These are phyloP conservation scores for Physcomitrellopsis africana DNA, from an alignment of 225 moss, liverwort and hornwort genomes.

Conservation along the genomic window DNA sequence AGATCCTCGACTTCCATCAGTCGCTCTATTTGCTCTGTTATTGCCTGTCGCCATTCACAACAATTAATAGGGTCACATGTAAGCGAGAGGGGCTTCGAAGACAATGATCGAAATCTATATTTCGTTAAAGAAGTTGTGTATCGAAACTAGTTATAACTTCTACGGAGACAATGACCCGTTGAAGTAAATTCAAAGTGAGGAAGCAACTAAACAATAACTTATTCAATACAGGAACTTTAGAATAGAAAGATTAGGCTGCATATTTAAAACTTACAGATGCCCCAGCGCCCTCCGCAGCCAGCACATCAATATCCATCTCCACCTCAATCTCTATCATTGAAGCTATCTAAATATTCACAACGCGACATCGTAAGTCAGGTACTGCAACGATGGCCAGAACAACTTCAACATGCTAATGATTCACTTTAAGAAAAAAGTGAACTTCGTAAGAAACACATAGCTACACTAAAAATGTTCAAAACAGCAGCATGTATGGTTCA, in stretches of 20 bases:
- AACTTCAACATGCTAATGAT: not conserved
- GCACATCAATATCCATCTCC: slow-evolving; percentile 97
- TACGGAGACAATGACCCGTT: not conserved
- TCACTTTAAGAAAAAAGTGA: not conserved
- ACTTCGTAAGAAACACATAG: not conserved
- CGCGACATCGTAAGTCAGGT: slow-evolving; percentile 3
- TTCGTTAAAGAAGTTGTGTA: not conserved
- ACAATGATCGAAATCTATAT: not conserved
- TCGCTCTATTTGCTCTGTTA: slow-evolving; percentile 81
- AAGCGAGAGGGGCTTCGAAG: not conserved
- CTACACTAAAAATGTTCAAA: not conserved
- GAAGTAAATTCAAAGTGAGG: slow-evolving; percentile 5
- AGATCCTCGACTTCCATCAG: slow-evolving; percentile 88
- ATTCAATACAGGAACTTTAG: not conserved
- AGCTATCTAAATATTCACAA: slow-evolving; percentile 65
- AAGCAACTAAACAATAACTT: not conserved
- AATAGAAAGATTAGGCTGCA: not conserved
- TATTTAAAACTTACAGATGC: slow-evolving; percentile 59
- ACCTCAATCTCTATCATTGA: slow-evolving; percentile 99
- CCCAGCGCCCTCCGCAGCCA: slow-evolving; percentile 91
- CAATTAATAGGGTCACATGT: not conserved
- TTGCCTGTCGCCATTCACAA: slow-evolving; percentile 54
- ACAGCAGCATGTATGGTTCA: not conserved
- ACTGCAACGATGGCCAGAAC: slow-evolving; percentile 3
- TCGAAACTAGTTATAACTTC: not conserved